Conservation (phyloP, 2,329 filamentous ascomycete species). For the Ophiosphaerella herpotricha region DNA sequence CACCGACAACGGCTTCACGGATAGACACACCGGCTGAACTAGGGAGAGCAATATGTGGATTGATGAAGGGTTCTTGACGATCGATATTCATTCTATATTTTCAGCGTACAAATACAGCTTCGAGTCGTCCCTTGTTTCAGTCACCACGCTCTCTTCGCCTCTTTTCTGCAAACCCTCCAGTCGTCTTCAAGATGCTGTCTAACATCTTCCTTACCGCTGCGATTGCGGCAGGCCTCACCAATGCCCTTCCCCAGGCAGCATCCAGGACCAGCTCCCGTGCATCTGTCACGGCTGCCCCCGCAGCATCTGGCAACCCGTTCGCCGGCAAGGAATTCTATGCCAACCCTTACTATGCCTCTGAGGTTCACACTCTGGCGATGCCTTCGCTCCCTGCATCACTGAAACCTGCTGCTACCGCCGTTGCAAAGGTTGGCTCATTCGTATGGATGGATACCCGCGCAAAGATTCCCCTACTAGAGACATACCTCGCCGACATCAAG, state of each 20-base stretch:
- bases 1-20: constrained; percentile 17
- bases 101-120: constrained; percentile 20
- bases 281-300: constrained; percentile 14
- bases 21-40: constrained; percentile 17
- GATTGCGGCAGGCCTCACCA: constrained; percentile 26
- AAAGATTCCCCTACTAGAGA: constrained; percentile 56
- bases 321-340: constrained; percentile 56
- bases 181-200: constrained; percentile 19
- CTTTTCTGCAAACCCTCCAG: constrained; percentile 2
- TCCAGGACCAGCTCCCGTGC: constrained; percentile 15
- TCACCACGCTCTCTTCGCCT: constrained; percentile 8
- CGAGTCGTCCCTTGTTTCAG: neutral
- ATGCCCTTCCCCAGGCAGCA: constrained; percentile 28
- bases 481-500: constrained; percentile 55
- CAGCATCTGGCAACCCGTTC: constrained; percentile 55
- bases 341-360: constrained; percentile 59
- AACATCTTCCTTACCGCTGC: constrained; percentile 22
- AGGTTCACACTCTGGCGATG: constrained; percentile 61
- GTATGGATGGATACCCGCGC: constrained; percentile 58
- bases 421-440: constrained; percentile 58
- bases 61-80: constrained; percentile 18
- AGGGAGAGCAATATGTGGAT: constrained; percentile 17
- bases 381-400: constrained; percentile 63
- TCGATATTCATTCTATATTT: constrained; percentile 3
- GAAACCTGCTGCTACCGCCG: constrained; percentile 55